phyloP scores from a whole-genome alignment of 805 yeast genomes.

The Starmerella geochares region DNA sequence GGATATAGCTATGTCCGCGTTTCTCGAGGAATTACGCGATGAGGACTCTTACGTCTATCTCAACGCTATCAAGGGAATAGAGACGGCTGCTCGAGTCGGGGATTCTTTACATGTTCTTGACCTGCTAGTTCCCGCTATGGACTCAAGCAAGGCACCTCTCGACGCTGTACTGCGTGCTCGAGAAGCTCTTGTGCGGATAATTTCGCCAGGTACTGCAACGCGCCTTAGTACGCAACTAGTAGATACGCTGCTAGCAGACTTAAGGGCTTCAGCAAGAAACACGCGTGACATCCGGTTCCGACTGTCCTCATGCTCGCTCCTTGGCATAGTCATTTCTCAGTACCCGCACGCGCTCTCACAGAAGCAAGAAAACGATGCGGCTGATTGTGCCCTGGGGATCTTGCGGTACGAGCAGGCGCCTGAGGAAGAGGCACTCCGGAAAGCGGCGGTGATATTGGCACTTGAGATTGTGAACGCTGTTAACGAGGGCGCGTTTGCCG shows the following conservation, averaged over 20 bases:
- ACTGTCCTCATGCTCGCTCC: conserved; percentile 76
- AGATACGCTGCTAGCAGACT: conserved; percentile 10
- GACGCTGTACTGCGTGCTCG: conserved; percentile 74
- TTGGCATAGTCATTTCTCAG: conserved; percentile 59
- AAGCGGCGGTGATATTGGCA: conserved; percentile 64
- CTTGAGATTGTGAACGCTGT: conserved; percentile 27
- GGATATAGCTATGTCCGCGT: conserved; percentile 50
- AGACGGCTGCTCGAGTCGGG: conserved; percentile 28
- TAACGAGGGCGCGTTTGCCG: conserved; percentile 26
- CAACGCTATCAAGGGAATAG: conserved; percentile 72
- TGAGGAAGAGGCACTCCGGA: conserved; percentile 43
- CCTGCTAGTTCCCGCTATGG: conserved; percentile 2
- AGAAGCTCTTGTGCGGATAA: conserved; percentile 59
- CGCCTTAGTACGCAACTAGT: conserved; percentile 34
- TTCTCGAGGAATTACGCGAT: conserved; percentile 56
- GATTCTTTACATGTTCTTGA: conserved; percentile 8
- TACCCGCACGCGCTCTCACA: conserved; percentile 46
- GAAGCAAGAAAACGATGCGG: conserved; percentile 41
- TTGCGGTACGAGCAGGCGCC: conserved; percentile 51
- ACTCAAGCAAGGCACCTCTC: conserved; percentile 28
- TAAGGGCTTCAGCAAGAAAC: conserved; percentile 14
- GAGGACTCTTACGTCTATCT: conserved; percentile 80
- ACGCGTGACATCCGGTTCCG: conserved; percentile 49
- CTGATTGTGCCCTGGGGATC: conserved; percentile 72
- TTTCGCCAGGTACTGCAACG: conserved; percentile 32